phyloP scores from a whole-genome alignment of 2,329 filamentous ascomycete genomes.

The Biscogniauxia marginata region DNA sequence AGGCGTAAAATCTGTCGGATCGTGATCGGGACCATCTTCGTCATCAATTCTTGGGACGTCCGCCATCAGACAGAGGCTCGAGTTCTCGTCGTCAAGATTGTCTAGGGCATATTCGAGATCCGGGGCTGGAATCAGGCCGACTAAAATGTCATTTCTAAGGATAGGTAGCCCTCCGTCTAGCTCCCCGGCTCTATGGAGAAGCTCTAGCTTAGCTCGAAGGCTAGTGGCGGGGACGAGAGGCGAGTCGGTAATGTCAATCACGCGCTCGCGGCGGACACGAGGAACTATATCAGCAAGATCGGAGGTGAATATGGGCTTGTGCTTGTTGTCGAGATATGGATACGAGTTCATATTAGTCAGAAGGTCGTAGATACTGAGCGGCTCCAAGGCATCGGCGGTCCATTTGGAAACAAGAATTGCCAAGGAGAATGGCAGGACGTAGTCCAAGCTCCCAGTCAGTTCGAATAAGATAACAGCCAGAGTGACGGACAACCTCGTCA shows the following conservation, averaged over 20 bases:
- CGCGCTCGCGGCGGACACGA: slow-evolving; percentile 68
- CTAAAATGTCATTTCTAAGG: slow-evolving; percentile 72
- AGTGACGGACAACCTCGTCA: slow-evolving; percentile 89
- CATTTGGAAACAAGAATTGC: slow-evolving; percentile 95
- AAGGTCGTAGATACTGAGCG: slow-evolving; percentile 91
- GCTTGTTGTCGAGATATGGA: slow-evolving; percentile 95
- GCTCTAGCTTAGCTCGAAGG: slow-evolving; percentile 77
- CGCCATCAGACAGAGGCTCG: slow-evolving; percentile 79
- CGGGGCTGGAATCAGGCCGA: slow-evolving; percentile 88
- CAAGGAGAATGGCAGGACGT: slow-evolving; percentile 91
- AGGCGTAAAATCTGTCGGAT: slow-evolving; percentile 81
- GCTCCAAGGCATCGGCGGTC: slow-evolving; percentile 94
- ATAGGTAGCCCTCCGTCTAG: slow-evolving; percentile 91
- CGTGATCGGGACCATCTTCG: slow-evolving; percentile 50
- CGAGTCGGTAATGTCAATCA: slow-evolving; percentile 86
- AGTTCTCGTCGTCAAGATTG: slow-evolving; percentile 71
- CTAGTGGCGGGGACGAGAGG: slow-evolving; percentile 74
- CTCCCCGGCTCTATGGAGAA: slow-evolving; percentile 81
- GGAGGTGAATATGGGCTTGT: slow-evolving; percentile 85
- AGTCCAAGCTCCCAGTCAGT: slow-evolving; percentile 89
- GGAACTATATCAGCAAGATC: slow-evolving; percentile 85
- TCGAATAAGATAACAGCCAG: slow-evolving; percentile 95
- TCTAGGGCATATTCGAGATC: slow-evolving; percentile 94
- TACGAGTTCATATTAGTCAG: slow-evolving; percentile 97
- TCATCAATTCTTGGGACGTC: slow-evolving; percentile 62